Evolutionary conservation across 1,284 basidiomycete genomes (phyloP).

Genomic region (Salmacisia buchloeana): DNA sequence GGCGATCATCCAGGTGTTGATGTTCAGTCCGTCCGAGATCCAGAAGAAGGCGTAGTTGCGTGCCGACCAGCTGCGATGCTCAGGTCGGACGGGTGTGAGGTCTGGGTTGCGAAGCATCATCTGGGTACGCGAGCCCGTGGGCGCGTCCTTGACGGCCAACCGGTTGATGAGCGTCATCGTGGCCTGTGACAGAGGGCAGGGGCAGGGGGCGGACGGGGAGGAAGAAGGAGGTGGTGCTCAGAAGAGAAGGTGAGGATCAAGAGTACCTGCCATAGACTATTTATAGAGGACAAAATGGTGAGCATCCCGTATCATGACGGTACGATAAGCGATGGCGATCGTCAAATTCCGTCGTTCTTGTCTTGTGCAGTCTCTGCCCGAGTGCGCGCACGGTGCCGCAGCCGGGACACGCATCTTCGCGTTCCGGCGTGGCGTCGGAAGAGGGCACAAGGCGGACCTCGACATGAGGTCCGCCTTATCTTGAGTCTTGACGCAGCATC

Average conservation of each 20-base stretch:
- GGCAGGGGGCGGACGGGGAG: not conserved
- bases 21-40: slow-evolving; percentile 42
- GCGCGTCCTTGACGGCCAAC: slow-evolving; percentile 7
- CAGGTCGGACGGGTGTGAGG: slow-evolving; percentile 32
- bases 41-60: slow-evolving; percentile 37
- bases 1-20: slow-evolving; percentile 21
- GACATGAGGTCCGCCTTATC: too few species aligned
- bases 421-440: too few species aligned
- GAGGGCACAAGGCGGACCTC: too few species aligned
- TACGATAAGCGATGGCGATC: too few species aligned
- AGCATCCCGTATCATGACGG: too few species aligned
- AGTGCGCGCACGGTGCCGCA: too few species aligned
- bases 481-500: too few species aligned
- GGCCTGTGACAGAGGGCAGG: not conserved
- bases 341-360: too few species aligned
- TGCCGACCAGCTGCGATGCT: slow-evolving; percentile 31
- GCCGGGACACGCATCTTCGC: too few species aligned
- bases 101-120: slow-evolving; percentile 33
- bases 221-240: slow-evolving; percentile 1
- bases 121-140: not conserved
- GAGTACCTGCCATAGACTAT: not conserved
- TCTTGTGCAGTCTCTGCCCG: too few species aligned
- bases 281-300: too few species aligned
- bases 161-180: not conserved
- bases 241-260: not conserved